These are phyloP conservation scores for Cyberlindnera maclurae DNA, from an alignment of 805 yeast species.

Conservation along the genomic window DNA sequence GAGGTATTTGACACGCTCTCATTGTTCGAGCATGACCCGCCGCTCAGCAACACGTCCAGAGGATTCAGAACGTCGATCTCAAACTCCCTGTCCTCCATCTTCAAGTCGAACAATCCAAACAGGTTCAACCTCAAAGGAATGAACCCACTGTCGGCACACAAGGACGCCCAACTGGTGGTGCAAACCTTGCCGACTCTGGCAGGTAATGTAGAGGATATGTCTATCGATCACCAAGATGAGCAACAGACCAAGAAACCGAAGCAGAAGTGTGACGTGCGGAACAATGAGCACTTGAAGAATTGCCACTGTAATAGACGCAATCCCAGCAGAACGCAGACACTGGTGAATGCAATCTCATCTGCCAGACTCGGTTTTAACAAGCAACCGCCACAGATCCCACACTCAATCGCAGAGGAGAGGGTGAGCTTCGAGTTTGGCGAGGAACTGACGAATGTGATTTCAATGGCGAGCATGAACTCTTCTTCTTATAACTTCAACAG, in stretches of 20 bases:
- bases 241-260: constrained; percentile 1
- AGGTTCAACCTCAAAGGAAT: constrained; percentile 32
- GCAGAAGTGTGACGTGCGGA: neutral
- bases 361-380: constrained; percentile 19
- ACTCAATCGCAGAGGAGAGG: constrained; percentile 3
- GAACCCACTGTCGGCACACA: constrained; percentile 23
- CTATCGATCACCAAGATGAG: constrained; percentile 6
- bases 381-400: neutral
- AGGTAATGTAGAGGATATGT: constrained; percentile 14
- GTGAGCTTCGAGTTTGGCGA: constrained; percentile 17
- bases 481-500: constrained; percentile 19
- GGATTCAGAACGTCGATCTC: constrained; percentile 16
- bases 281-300: constrained; percentile 11
- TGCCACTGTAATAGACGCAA: constrained; percentile 13
- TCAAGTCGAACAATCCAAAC: constrained; percentile 16
- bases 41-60: constrained; percentile 5
- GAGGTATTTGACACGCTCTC: constrained; percentile 39
- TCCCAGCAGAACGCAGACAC: constrained; percentile 16
- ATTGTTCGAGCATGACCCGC: constrained; percentile 4
- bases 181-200: constrained; percentile 11
- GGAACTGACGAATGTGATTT: constrained; percentile 19
- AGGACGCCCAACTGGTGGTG: constrained; percentile 11
- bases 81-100: constrained; percentile 19
- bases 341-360: constrained; percentile 19
- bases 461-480: constrained; percentile 19